Evolutionary conservation across 2,329 filamentous ascomycete genomes (phyloP), one percentile per base, ranked within the genome.

Genomic region (Monosporascus sp.): DNA sequence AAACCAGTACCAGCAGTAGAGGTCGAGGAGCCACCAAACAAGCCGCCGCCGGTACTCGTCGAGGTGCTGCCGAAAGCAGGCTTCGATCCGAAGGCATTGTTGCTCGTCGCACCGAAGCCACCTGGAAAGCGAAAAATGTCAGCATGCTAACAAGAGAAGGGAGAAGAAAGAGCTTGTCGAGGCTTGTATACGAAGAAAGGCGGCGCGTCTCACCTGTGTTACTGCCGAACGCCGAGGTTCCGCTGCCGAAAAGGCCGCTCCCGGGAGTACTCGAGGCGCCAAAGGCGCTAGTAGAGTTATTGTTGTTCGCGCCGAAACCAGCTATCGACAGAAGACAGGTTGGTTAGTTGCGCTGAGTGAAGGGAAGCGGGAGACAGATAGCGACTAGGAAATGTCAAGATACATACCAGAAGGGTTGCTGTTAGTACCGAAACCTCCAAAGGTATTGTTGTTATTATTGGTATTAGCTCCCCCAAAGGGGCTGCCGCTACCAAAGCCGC

Each of bases 381-480:
- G 48, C n/a, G 40, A 50, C 51, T 22, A 51, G 47, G 50, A 48
- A 43, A 17, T 59, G 51, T 61, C 47, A 53, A 27, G 57, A 55
- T 62, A 77, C 80, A 68, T 82, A 86, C 83, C 80, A 71, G 77
- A 66, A 58, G 67, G 73, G 55, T 63, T 74, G 56, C 66, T 72
- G 55, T 68, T 74, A 52, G 71, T 50, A 40, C 79, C 79, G 55
- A 82, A 86, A 45, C 82, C 82, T 61, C 81, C 80, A 69, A 88
- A 88, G 22, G 72, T 74, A 62, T 63, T 70, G 60, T 65, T 76
- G 70, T 74, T 64, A 49, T 71, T 72, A 52, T 74, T 75, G 66
- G 79, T 83, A 58, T 77, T 78, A 65, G 9, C 8, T 14, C 78
- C 77, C 72, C 82, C 82, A 71, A 87, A 86, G 74, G 58, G 60